Percentiles rank a stretch among this genome's conserved stretches.
Conservation (phyloP, 805 yeast species). For the Starmerella apicola region DNA sequence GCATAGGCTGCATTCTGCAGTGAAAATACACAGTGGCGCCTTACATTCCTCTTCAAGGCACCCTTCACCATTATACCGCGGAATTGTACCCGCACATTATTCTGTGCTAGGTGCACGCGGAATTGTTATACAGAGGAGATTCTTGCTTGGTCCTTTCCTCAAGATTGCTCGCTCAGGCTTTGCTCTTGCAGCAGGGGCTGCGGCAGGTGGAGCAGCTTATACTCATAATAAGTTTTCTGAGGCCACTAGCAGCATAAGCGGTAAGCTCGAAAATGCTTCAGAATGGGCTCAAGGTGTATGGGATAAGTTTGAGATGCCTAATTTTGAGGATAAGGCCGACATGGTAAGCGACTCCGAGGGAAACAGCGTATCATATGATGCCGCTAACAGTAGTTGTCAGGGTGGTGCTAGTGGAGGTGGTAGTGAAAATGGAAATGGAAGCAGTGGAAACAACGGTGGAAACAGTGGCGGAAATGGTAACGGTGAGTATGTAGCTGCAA, state of each 20-base stretch:
- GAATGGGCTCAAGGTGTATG: slow-evolving; percentile 32
- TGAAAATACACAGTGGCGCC: neutral
- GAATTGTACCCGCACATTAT: neutral
- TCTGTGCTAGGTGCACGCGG: slow-evolving; percentile 5
- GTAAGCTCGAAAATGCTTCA: slow-evolving; percentile 46
- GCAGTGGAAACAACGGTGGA: slow-evolving; percentile 1
- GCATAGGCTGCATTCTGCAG: neutral
- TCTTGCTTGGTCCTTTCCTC: slow-evolving; percentile 20
- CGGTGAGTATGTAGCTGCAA: slow-evolving; percentile 27
- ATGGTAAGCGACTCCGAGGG: neutral
- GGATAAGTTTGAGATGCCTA: slow-evolving; percentile 23
- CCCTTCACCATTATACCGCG: neutral
- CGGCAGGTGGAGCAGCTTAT: slow-evolving; percentile 91
- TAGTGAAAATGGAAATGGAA: neutral
- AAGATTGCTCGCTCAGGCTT: slow-evolving; percentile 28
- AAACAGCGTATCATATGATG: neutral
- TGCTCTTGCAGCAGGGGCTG: slow-evolving; percentile 70
- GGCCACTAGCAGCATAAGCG: slow-evolving; percentile 60
- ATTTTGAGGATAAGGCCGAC: neutral
- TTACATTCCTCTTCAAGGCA: neutral
- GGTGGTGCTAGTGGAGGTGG: slow-evolving; percentile 1
- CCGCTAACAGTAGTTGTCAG: neutral
- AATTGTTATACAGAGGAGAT: slow-evolving; percentile 19
- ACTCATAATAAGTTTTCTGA: slow-evolving; percentile 86
- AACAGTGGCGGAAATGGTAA: slow-evolving; percentile 12